Evolutionary conservation across 768 basidiomycete genomes (phyloP).

Genomic region (Piloderma croceum): DNA sequence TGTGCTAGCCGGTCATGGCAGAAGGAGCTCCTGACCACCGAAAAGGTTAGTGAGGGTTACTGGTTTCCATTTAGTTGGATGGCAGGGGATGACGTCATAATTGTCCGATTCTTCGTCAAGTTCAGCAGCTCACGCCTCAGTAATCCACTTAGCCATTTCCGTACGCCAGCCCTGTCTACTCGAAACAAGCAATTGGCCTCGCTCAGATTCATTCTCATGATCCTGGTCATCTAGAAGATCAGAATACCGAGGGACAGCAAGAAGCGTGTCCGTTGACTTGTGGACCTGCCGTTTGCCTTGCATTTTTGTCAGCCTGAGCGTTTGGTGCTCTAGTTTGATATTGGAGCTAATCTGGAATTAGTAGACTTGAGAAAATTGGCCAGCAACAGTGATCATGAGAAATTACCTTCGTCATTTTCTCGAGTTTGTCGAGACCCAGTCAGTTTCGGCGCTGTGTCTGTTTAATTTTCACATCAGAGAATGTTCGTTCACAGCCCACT

Average conservation of each 20-base stretch:
- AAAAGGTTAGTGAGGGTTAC: too few relatives aligned
- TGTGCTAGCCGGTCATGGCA: too few relatives aligned
- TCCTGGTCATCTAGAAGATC: conserved; percentile 6
- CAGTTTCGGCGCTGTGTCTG: conserved; percentile 1
- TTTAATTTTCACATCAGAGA: neutral
- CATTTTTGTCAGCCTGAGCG: neutral
- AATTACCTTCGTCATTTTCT: conserved; percentile 4
- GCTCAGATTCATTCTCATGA: conserved; percentile 5
- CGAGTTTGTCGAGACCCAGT: conserved; percentile 1
- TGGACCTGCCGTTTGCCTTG: conserved; percentile 17
- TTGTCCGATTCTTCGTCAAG: too few relatives aligned
- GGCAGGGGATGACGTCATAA: too few relatives aligned
- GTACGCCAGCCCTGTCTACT: conserved; percentile 14
- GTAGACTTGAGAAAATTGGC: neutral
- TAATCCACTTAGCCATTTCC: too few relatives aligned
- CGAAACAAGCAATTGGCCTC: conserved; percentile 8
- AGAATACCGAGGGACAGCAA: conserved; percentile 18
- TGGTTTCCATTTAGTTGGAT: too few relatives aligned
- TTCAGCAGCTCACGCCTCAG: too few relatives aligned
- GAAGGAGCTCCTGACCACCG: too few relatives aligned
- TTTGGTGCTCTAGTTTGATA: conserved; percentile 1
- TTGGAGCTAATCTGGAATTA: conserved; percentile 2
- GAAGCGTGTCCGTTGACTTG: conserved; percentile 11
- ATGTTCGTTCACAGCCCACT: neutral
- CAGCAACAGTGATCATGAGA: too few relatives aligned